These are phyloP conservation scores for Incumbomyces delicatus DNA, from an alignment of 2,329 filamentous ascomycete species.

Conservation along the genomic window DNA sequence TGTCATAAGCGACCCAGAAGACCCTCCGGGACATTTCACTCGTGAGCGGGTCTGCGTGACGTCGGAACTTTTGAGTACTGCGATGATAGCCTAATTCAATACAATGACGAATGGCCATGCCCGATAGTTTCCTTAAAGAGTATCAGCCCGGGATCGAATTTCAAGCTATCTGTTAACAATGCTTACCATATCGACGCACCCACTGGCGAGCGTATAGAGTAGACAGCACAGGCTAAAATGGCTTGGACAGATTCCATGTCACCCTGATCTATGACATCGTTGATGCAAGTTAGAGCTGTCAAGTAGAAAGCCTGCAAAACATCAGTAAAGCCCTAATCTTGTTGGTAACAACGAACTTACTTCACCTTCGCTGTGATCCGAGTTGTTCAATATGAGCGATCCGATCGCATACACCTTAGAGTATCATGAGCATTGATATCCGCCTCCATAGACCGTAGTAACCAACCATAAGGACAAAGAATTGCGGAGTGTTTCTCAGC, in stretches of 20 bases:
- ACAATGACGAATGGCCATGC: slow-evolving; percentile 27
- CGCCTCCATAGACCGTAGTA: no score
- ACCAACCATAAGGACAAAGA: no score
- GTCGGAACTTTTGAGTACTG: slow-evolving; percentile 14
- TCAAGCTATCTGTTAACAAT: background rate
- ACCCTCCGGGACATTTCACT: slow-evolving; percentile 25
- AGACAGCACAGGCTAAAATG: slow-evolving; percentile 22
- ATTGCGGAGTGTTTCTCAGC: no score
- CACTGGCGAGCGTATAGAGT: slow-evolving; percentile 21
- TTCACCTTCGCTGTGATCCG: slow-evolving; percentile 15
- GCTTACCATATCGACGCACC: slow-evolving; percentile 22
- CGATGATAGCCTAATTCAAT: slow-evolving; percentile 30
- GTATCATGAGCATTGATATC: slow-evolving; percentile 8
- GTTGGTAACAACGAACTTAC: slow-evolving; percentile 9
- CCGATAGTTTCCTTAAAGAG: slow-evolving; percentile 24
- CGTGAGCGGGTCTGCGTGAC: slow-evolving; percentile 16
- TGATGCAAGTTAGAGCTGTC: slow-evolving; percentile 12
- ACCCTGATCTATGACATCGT: slow-evolving; percentile 19
- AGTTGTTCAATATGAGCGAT: slow-evolving; percentile 16
- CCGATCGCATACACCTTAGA: slow-evolving; percentile 21
- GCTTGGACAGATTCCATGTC: slow-evolving; percentile 20
- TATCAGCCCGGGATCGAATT: no score
- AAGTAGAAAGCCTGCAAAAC: slow-evolving; percentile 1
- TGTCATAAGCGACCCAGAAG: slow-evolving; percentile 28
- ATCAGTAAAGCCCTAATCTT: no score